A percentile compares a stretch with the other conserved stretches of the same genome.
Conservation (phyloP, 2,329 filamentous ascomycete species). For the Pyricularia pennisetigena region DNA sequence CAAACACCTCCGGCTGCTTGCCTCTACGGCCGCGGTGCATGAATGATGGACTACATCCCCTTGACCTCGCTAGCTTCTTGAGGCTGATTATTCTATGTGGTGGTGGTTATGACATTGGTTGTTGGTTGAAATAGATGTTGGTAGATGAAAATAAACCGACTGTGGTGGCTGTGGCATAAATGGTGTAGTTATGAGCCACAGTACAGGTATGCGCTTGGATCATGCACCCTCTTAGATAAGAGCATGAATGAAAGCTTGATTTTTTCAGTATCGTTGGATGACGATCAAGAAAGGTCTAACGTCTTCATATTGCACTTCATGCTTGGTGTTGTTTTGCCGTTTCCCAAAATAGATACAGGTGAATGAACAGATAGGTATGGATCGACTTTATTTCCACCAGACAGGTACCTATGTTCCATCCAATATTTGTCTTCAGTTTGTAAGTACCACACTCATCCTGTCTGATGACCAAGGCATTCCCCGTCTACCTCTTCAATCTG, state of each 20-base stretch:
- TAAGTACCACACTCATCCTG: background rate
- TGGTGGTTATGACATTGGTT: background rate
- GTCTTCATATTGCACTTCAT: background rate
- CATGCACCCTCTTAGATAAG: background rate
- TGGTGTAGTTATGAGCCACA: background rate
- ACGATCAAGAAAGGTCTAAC: background rate
- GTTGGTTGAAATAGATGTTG: background rate
- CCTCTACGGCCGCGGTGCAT: slow-evolving; percentile 39
- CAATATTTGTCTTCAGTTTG: background rate
- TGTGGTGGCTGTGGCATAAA: background rate
- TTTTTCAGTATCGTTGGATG: background rate
- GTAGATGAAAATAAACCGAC: background rate
- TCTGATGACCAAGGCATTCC: background rate
- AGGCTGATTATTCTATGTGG: background rate
- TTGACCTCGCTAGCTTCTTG: background rate
- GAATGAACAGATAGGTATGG: background rate
- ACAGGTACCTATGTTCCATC: background rate
- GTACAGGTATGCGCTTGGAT: background rate
- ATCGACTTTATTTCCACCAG: background rate
- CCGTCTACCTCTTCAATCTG: background rate
- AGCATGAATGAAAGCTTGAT: background rate
- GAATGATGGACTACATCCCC: slow-evolving; percentile 40
- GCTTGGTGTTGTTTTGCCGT: background rate
- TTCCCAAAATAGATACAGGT: background rate
- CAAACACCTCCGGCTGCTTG: slow-evolving; percentile 38